phyloP scores from a whole-genome alignment of 1,139 yeast species.

The Yamadazyma siamensis region DNA sequence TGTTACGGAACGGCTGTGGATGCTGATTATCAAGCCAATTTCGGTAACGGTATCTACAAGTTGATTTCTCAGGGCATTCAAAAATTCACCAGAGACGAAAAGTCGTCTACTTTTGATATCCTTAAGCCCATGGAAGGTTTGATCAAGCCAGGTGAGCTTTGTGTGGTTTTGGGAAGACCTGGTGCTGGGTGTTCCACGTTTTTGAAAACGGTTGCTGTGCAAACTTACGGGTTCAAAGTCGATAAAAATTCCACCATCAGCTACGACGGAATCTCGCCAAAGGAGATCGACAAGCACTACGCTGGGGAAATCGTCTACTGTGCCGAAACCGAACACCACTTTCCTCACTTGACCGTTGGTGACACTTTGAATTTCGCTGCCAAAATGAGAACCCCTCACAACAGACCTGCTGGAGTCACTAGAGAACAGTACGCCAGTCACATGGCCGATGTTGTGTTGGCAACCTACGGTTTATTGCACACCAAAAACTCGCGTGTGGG shows the following conservation, averaged over 20 bases:
- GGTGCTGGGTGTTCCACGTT: conserved; percentile 84
- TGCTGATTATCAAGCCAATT: conserved; percentile 76
- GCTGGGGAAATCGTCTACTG: conserved; percentile 48
- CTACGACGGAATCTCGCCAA: conserved; percentile 27
- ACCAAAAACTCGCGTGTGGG: conserved; percentile 37
- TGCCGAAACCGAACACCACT: conserved; percentile 52
- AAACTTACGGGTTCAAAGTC: conserved; percentile 67
- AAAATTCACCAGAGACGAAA: conserved; percentile 34
- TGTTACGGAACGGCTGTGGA: conserved; percentile 77
- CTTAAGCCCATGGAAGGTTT: conserved; percentile 33
- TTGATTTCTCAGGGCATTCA: conserved; percentile 13
- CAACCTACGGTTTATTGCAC: conserved; percentile 38
- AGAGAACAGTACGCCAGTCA: conserved; percentile 42
- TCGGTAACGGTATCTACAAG: conserved; percentile 45
- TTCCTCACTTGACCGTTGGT: conserved; percentile 50
- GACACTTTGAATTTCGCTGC: conserved; percentile 48
- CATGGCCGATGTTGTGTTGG: conserved; percentile 42
- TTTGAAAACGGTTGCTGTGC: conserved; percentile 62
- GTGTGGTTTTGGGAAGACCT: conserved; percentile 77
- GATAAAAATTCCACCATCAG: conserved; percentile 43
- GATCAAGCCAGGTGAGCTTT: conserved; percentile 59
- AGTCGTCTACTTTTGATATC: conserved; percentile 23
- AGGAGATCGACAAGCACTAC: conserved; percentile 23
- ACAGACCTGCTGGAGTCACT: conserved; percentile 38
- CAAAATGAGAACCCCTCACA: conserved; percentile 38